Evolutionary conservation across 2,329 filamentous ascomycete genomes (phyloP).

Genomic region (Penicillium sp.): DNA sequence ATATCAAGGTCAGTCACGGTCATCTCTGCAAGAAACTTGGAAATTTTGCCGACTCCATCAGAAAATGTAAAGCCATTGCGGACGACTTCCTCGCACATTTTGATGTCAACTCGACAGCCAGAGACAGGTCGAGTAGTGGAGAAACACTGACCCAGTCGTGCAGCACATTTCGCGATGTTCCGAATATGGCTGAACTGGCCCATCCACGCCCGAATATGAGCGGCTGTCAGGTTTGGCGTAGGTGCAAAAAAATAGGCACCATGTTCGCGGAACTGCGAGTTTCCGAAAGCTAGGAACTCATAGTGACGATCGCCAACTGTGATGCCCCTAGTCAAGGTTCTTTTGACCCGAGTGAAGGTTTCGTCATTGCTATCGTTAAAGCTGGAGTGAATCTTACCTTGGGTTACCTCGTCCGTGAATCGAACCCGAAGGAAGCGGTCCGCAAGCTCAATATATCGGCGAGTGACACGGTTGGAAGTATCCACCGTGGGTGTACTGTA

Average conservation of each 20-base stretch:
- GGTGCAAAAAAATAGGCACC: slow-evolving; percentile 91
- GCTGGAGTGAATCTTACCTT: slow-evolving; percentile 62
- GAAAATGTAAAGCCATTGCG: slow-evolving; percentile 73
- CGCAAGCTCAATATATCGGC: slow-evolving; percentile 65
- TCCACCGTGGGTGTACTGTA: slow-evolving; percentile 78
- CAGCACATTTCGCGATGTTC: slow-evolving; percentile 84
- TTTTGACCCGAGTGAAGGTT: slow-evolving; percentile 71
- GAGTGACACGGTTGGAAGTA: slow-evolving; percentile 81
- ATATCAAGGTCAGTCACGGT: slow-evolving; percentile 70
- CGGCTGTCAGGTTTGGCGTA: slow-evolving; percentile 64
- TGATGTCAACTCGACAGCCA: slow-evolving; percentile 59
- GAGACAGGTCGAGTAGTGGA: slow-evolving; percentile 81
- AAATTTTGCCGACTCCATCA: slow-evolving; percentile 94
- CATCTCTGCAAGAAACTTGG: slow-evolving; percentile 70
- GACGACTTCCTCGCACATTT: slow-evolving; percentile 68
- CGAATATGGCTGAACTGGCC: slow-evolving; percentile 79
- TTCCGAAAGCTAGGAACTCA: slow-evolving; percentile 90
- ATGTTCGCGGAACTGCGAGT: slow-evolving; percentile 89
- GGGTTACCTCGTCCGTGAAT: slow-evolving; percentile 76
- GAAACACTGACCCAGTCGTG: slow-evolving; percentile 90
- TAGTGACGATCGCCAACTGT: slow-evolving; percentile 78
- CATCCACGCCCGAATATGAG: slow-evolving; percentile 82
- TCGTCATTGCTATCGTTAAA: slow-evolving; percentile 63
- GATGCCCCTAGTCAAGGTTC: slow-evolving; percentile 75
- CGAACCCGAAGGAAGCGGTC: slow-evolving; percentile 88